Conservation (phyloP, 192 early-diverging fungal species). For the Entomortierella chlamydospora region DNA sequence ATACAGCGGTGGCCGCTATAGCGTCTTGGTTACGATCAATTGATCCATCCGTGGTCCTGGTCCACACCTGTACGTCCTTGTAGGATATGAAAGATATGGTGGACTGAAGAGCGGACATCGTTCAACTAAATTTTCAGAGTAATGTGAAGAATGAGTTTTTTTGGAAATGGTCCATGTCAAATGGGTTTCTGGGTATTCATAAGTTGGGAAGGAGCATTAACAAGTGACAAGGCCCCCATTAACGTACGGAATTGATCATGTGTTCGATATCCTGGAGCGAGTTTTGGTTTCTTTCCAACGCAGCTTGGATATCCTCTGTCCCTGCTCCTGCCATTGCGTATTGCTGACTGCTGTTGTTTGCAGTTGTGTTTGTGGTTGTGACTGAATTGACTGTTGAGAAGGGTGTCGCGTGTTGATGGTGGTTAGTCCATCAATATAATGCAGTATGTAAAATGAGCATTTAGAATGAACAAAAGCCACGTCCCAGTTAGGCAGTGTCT, state of each 20-base stretch:
- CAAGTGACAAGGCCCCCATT: neutral
- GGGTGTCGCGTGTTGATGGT: too few relatives aligned
- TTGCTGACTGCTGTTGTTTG: too few relatives aligned
- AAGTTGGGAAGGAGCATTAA: too few relatives aligned
- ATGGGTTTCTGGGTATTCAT: too few relatives aligned
- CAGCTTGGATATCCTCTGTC: constrained; percentile 20
- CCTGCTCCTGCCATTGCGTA: constrained; percentile 4
- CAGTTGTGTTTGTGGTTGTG: too few relatives aligned
- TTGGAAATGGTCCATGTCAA: too few relatives aligned
- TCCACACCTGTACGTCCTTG: constrained; percentile 45
- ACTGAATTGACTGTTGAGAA: too few relatives aligned
- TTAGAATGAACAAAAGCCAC: constrained; percentile 16
- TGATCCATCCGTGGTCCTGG: neutral
- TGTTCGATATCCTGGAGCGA: constrained; percentile 41
- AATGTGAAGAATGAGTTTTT: neutral
- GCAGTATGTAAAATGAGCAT: too few relatives aligned
- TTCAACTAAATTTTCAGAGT: constrained; percentile 16
- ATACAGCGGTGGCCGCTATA: too few relatives aligned
- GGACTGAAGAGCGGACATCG: constrained; percentile 46
- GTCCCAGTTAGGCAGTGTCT: neutral
- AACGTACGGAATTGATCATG: constrained; percentile 49
- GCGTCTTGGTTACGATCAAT: too few relatives aligned
- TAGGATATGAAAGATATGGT: constrained; percentile 39
- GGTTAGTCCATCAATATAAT: too few relatives aligned
- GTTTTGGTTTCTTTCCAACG: constrained; percentile 35